phyloP scores from a whole-genome alignment of 192 early-diverging fungal species.

The Backusella macrospora region DNA sequence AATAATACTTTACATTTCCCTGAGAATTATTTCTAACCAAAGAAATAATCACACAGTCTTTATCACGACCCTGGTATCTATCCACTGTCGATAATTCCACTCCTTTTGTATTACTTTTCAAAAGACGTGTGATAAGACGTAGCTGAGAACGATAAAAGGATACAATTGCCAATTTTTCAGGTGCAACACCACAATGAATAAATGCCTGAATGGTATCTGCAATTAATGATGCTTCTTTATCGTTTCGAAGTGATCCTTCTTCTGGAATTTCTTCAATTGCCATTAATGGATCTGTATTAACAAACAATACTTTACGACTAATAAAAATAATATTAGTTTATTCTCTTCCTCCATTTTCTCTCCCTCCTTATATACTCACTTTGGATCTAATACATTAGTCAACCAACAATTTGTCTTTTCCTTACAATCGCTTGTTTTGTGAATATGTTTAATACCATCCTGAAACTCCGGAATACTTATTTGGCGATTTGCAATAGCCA shows the following conservation, averaged over 20 bases:
- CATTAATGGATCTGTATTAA: conserved; percentile 76
- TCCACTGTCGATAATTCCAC: conserved; percentile 91
- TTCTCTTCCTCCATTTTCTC: neutral
- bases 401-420: conserved; percentile 62
- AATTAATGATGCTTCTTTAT: conserved; percentile 63
- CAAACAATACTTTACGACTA: conserved; percentile 69
- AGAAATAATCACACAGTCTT: conserved; percentile 88
- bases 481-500: conserved; percentile 58
- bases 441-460: conserved; percentile 18
- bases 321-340: neutral
- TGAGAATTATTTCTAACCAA: conserved; percentile 81
- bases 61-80: conserved; percentile 93
- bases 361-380: conserved; percentile 25
- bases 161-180: conserved; percentile 76
- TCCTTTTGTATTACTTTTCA: conserved; percentile 32
- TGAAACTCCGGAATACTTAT: conserved; percentile 48
- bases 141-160: conserved; percentile 83
- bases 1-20: conserved; percentile 51
- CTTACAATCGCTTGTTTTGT: neutral
- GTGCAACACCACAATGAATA: conserved; percentile 64
- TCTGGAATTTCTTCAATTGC: conserved; percentile 60
- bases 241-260: conserved; percentile 68
- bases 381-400: conserved; percentile 62
- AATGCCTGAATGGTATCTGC: conserved; percentile 58
- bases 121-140: conserved; percentile 46